Percentiles rank a stretch among this genome's conserved stretches.
Evolutionary conservation across 208 protist genomes (phyloP).

Genomic region (Trypanosoma scelopori): DNA sequence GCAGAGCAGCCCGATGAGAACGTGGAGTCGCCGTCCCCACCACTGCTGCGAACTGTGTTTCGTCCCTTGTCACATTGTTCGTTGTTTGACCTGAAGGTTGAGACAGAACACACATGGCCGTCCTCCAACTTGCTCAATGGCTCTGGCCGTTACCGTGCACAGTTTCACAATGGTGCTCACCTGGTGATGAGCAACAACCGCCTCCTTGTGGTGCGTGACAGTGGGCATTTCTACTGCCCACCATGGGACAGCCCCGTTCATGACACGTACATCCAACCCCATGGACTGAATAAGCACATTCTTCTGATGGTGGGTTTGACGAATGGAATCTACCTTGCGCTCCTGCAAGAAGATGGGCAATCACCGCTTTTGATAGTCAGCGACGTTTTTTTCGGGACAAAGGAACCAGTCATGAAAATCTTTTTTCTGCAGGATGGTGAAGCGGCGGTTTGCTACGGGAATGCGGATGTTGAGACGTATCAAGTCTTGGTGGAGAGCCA

Average conservation of each 20-base stretch:
- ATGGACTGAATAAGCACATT: conserved; percentile 9
- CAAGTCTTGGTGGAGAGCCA: conserved; percentile 20
- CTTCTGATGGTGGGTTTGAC: conserved; percentile 54
- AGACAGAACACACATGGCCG: conserved; percentile 29
- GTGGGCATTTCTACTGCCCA: conserved; percentile 50
- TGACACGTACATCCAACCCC: conserved; percentile 46
- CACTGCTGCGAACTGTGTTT: conserved; percentile 25
- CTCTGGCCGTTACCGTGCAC: conserved; percentile 1
- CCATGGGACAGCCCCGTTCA: conserved; percentile 48
- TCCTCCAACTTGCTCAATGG: conserved; percentile 29
- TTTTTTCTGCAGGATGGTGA: conserved; percentile 29
- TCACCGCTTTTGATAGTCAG: conserved; percentile 23
- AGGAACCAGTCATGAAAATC: conserved; percentile 46
- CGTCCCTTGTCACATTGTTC: conserved; percentile 20
- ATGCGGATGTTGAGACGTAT: conserved; percentile 56
- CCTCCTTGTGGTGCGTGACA: conserved; percentile 42
- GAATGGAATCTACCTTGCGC: conserved; percentile 47
- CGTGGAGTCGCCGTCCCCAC: not conserved
- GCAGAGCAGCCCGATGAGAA: not conserved
- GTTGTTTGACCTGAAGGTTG: conserved; percentile 25
- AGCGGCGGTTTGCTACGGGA: conserved; percentile 50
- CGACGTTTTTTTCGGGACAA: conserved; percentile 33
- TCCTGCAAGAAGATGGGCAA: conserved; percentile 23
- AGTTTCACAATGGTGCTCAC: conserved; percentile 27
- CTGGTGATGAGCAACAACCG: conserved; percentile 29